Base-by-base conservation (phyloP, 257 asterid species). In the Forsythia suspensa region DNA sequence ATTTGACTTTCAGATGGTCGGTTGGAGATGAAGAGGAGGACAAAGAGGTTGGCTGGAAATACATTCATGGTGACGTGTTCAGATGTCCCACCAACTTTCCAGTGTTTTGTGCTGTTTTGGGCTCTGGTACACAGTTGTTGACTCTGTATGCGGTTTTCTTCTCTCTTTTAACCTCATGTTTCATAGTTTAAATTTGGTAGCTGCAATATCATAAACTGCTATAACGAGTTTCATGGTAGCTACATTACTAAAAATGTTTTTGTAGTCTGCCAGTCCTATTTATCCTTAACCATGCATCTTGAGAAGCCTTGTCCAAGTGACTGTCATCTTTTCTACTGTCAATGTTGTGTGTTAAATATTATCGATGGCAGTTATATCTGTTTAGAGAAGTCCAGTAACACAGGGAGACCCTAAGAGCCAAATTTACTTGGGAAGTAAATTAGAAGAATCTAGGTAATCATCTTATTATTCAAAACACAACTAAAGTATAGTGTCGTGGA, bases 11-110 rank as follows among this genome's bases (percentile, higher is more conserved):
- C 83, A 95, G 99, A 86, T 86, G 82, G 91, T 73, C 96, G 6
- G 80, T 81, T 77, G 90, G 89, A 76, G 94, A 91, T 85, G 97
- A 90, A 82, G 97, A 91, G 77, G 99, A 90, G 88, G 97, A 88
- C 83, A 90, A 87, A 78, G 98, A 93, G 83, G 91, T 87, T 73
- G 95, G 96, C 40, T 88, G 92, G 98, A 93, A 91, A 85, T 85
- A 89, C 81, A 86, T 88, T 74, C 97, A 90, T 6, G 89, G 87
- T 57, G 97, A 93, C 61, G 93, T 89, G 51, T 87, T 90, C 83
- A 84, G 90, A 84, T 89, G 90, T 86, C 98, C 97, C 34, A 65
- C 91, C 16, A 71, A 88, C 76, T 72, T 88, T 55, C 90, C 91
- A 68, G 84, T 95, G 84, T 76, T 95, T 79, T 87, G 90, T 76